Evolutionary conservation across 805 yeast species (phyloP), one percentile per base, ranked within the genome.

Genomic region (Scheffersomyces coipomensis): DNA sequence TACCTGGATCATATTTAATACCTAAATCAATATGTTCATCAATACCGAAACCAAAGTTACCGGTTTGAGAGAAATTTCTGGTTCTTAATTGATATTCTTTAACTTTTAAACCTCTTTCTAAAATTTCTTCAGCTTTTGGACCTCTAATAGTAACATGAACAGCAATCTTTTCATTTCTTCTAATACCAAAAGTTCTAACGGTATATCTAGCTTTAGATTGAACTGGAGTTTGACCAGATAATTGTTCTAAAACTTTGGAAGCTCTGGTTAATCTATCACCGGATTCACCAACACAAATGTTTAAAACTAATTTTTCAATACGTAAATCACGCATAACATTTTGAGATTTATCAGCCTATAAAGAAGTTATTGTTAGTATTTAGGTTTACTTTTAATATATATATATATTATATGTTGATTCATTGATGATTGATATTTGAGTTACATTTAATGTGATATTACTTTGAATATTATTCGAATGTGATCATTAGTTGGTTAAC

Each of bases 211-310:
- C 99, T 85, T 93, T 93, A 64, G 98, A 90, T 76, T 88, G 97
- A 64, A 93, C 99, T 74, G 99, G 99, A 66, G 99, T 93, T 81
- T 93, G 99, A 90, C 99, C 99, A 62, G 98, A 91, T 66, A 93
- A 86, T 82, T 93, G 99, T 81, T 93, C 99, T 71, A 93, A 83
- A 67, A 93, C 99, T 84, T 93, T 93, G 71, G 99, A 93, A 64
- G 99, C 99, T 87, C 99, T 91, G 81, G 99, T 93, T 76, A 93
- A 88, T 85, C 98, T 87, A 78, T 93, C 99, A 83, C 99, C 99
- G 76, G 97, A 90, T 81, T 93, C 99, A 81, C 99, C 99, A 76
- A 93, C 99, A 78, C 96, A 90, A 79, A 93, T 93, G 93, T 93
- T 93, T 77, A 93, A 87, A 77, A 93, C 97, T 77, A 93, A 85